Conservation (phyloP, 83 land plant genomes). For the Isoetes engelmannii region DNA sequence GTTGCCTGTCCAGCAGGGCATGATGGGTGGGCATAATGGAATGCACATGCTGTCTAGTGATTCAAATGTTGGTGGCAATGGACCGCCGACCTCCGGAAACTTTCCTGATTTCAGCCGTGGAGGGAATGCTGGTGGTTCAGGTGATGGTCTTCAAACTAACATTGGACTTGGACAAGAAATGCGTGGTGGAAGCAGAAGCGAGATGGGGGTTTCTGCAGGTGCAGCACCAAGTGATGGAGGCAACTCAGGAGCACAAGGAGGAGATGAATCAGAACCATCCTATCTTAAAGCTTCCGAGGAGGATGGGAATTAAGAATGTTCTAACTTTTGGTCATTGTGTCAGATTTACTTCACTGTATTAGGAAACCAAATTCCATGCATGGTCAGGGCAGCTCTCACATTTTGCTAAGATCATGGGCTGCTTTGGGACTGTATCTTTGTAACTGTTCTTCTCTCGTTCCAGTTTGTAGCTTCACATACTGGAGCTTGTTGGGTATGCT, state of each 20-base stretch:
- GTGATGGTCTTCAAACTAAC: constrained; percentile 30
- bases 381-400: too few relatives aligned
- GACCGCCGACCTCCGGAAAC: constrained; percentile 28
- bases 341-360: too few relatives aligned
- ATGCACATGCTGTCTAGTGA: constrained; percentile 47
- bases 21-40: constrained; percentile 37
- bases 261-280: constrained; percentile 39
- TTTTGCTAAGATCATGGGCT: too few relatives aligned
- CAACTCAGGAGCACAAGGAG: constrained; percentile 26
- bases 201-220: background rate
- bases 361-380: too few relatives aligned
- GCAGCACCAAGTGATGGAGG: constrained; percentile 30
- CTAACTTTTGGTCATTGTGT: too few relatives aligned
- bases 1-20: constrained; percentile 27
- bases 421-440: too few relatives aligned
- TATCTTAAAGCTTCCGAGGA: constrained; percentile 54
- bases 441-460: too few relatives aligned
- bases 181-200: constrained; percentile 31
- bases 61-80: constrained; percentile 25
- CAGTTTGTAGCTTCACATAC: too few relatives aligned
- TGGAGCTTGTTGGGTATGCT: too few relatives aligned
- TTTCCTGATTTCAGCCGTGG: constrained; percentile 52
- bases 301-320: constrained; percentile 24
- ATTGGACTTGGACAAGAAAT: constrained; percentile 21
- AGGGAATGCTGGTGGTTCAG: constrained; percentile 12